Base-by-base conservation (phyloP, 495 filamentous ascomycete species). In the Talaromyces thailandensis region DNA sequence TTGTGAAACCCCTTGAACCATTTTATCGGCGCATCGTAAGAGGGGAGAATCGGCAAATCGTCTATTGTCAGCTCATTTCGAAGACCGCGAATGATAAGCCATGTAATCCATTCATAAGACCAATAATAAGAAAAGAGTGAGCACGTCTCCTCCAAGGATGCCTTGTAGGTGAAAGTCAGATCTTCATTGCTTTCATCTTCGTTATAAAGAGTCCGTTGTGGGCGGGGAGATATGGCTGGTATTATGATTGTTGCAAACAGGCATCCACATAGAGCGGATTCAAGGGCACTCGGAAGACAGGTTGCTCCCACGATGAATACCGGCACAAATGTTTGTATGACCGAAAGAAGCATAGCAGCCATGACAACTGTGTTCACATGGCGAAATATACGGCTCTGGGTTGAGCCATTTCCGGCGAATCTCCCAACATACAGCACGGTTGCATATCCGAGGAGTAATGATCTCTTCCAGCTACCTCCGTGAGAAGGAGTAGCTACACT, bases 61-160 rank as follows among this genome's bases (percentile, higher is more conserved):
- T 76, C 71, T 57, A 80, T 70, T 18, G 73, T 77, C 62, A 81
- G 50, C 32, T 76, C 71, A 6, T 66, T 68, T 48, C 71, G 74
- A 64, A 69, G 73, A 26, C 75, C 78, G 59, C 69, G 75, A 45
- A 79, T 64, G 35, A 82, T 73, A 51, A 82, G 69, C 43, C 77
- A 73, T 1, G 75, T 79, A 56, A 82, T 70, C 73, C 76, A 81
- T 64, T 76, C 78, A 64, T 74, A 82, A 2, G 75, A 75, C 56
- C 76, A 73, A 67, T 78, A 82, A 59, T 75, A 77, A 18, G 72
- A 74, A 52, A 81, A 70, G 64, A 75, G 75, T 32, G 76, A 79
- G 68, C 76, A 79, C 3, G 79, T 82, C 60, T 82, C 79, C 63
- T 82, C 78, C 11, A 70, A 73, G 6, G 75, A 76, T 32, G 71